Conservation (phyloP, 2,329 filamentous ascomycete genomes). For the Aspergillus glaucus region DNA sequence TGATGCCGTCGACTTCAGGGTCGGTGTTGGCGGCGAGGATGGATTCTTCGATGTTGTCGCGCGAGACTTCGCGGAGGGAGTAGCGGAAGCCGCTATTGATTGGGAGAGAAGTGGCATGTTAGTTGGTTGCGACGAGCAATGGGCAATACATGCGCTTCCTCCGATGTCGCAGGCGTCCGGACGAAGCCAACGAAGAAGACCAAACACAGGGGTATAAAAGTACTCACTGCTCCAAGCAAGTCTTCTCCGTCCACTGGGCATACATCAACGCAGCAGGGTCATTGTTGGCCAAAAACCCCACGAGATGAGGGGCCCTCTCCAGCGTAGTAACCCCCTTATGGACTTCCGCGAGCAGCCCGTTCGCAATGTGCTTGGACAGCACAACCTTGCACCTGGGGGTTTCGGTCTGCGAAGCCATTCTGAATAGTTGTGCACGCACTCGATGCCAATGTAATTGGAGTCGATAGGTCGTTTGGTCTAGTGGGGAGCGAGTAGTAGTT, state of each 20-base stretch:
- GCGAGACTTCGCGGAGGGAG: slow-evolving; percentile 73
- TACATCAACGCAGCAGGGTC: slow-evolving; percentile 91
- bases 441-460: too few species aligned
- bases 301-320: slow-evolving; percentile 67
- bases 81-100: slow-evolving; percentile 76
- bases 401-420: slow-evolving; percentile 28
- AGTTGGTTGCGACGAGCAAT: slow-evolving; percentile 14
- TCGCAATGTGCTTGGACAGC: slow-evolving; percentile 79
- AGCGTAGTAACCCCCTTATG: slow-evolving; percentile 66
- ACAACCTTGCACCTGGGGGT: slow-evolving; percentile 75
- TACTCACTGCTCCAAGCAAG: slow-evolving; percentile 87
- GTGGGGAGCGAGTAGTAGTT: slow-evolving; percentile 7
- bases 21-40: slow-evolving; percentile 82
- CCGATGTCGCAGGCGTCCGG: slow-evolving; percentile 11
- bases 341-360: slow-evolving; percentile 71
- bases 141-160: slow-evolving; percentile 2
- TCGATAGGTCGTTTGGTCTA: background rate
- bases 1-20: slow-evolving; percentile 71
- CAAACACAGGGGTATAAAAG: slow-evolving; percentile 7
- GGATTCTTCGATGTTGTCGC: slow-evolving; percentile 83
- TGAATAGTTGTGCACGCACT: background rate
- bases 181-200: slow-evolving; percentile 6
- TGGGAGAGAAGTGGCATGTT: slow-evolving; percentile 3
- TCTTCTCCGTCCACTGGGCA: slow-evolving; percentile 95
- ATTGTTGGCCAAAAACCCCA: slow-evolving; percentile 85